Base-by-base conservation (phyloP, 2,329 filamentous ascomycete genomes). In the Hypoxylon sp. region DNA sequence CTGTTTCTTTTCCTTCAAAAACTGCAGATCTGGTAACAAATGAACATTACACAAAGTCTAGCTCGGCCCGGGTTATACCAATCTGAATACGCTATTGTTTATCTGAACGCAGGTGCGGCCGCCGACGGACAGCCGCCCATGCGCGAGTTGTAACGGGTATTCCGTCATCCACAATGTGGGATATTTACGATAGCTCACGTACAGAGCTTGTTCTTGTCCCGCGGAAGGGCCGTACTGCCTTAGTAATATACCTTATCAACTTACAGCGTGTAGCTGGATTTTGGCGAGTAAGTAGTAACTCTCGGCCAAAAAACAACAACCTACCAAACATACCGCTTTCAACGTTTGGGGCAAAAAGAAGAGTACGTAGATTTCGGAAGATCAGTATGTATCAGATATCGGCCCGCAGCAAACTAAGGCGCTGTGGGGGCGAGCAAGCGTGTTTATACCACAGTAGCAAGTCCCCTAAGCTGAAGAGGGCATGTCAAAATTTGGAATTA, bases 401-500 rank as follows among this genome's bases (percentile, higher is more conserved):
- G 61, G 52, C 50, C 55, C 55, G 44, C 44, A 42, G 20, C 18
- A 38, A 12, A 24, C 20, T 36, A 9, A 46, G 46, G 30, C 40
- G 9, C 26, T 46, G 50, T 55, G 61, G 45, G 54, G 61, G 46
- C 26, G 14, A 54, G 24, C 36, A 42, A 45, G 40, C 20, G 26
- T 26, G 36, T 40, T 50, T n/a, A n/a, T 28, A 16, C 36, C 8
- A 38, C 18, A 24, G 22, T 24, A 9, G 22, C 22, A 28, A 53
- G 55, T 60, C n/a, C 61, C 54, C 61, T 55, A 59, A 67, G 64
- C 48, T 54, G 36, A 67, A 64, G 33, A 30, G n/a, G 42, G 8
- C 53, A 59, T 58, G 49, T 51, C 46, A 60, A 51, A 52, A 67
- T 67, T 67, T 67, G 65, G 65, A 67, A 67, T 67, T 58, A 22